phyloP scores from a whole-genome alignment of 2,329 filamentous ascomycete species.

The Cercospora berteroae region DNA sequence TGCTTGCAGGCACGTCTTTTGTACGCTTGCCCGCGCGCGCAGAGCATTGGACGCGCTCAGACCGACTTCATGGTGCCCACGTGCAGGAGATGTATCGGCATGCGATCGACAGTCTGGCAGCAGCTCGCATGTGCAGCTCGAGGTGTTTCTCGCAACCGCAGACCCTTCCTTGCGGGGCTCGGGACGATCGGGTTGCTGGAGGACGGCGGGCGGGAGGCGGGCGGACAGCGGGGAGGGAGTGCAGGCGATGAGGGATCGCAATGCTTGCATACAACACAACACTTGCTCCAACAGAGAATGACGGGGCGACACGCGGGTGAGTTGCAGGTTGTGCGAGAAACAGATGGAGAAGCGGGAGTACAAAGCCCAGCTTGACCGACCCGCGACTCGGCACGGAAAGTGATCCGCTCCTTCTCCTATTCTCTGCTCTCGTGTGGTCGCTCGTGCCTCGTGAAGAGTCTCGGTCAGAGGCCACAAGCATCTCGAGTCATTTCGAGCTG shows the following conservation, averaged over 20 bases:
- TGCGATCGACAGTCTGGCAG: background rate
- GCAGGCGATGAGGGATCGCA: background rate
- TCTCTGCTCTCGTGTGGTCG: background rate
- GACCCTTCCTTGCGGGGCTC: background rate
- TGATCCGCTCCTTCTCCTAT: background rate
- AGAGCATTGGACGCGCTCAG: background rate
- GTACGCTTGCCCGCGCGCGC: background rate
- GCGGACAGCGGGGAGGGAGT: background rate
- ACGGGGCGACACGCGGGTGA: background rate
- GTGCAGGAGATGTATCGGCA: background rate
- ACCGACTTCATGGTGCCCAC: constrained; percentile 5
- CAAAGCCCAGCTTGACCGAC: background rate
- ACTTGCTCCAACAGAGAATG: background rate
- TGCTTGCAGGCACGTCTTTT: background rate
- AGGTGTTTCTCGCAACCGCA: background rate
- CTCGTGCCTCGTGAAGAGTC: background rate
- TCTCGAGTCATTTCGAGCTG: background rate
- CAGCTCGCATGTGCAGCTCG: background rate
- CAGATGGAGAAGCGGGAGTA: background rate
- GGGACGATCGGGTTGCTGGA: background rate
- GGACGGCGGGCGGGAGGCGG: background rate
- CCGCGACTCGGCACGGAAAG: background rate
- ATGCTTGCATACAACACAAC: background rate
- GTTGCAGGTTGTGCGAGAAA: background rate
- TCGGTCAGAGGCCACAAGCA: background rate